These are phyloP conservation scores for Pseudogymnoascus sp. DNA, from an alignment of 2,329 filamentous ascomycete species.

Conservation along the genomic window DNA sequence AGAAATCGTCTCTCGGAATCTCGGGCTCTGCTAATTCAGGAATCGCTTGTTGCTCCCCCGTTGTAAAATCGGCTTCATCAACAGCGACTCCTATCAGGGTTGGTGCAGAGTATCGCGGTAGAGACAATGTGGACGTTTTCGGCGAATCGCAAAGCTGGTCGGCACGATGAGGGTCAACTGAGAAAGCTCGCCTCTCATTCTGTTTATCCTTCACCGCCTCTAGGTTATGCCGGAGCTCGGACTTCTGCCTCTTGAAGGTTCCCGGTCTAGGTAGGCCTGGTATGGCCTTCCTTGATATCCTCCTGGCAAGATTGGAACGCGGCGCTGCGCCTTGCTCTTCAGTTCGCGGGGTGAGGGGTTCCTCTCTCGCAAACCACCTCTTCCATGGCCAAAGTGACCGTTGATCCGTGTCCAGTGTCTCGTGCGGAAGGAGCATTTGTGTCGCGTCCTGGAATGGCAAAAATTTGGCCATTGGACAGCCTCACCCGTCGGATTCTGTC, in stretches of 20 bases:
- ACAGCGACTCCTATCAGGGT: slow-evolving; percentile 23
- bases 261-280: slow-evolving; percentile 69
- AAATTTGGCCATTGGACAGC: slow-evolving; percentile 4
- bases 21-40: slow-evolving; percentile 10
- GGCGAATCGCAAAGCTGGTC: slow-evolving; percentile 20
- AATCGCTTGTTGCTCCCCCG: slow-evolving; percentile 12
- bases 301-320: slow-evolving; percentile 22
- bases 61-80: slow-evolving; percentile 13
- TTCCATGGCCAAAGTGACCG: slow-evolving; percentile 27
- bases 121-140: slow-evolving; percentile 14
- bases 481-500: slow-evolving; percentile 6
- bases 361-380: slow-evolving; percentile 26
- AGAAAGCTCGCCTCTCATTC: slow-evolving; percentile 65
- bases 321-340: slow-evolving; percentile 15
- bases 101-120: slow-evolving; percentile 25
- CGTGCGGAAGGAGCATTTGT: slow-evolving; percentile 22
- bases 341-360: slow-evolving; percentile 16
- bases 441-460: slow-evolving; percentile 15
- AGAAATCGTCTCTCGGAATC: neutral
- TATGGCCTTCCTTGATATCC: slow-evolving; percentile 52
- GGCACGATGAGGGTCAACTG: slow-evolving; percentile 46
- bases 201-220: slow-evolving; percentile 56
- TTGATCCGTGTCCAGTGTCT: slow-evolving; percentile 24
- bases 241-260: slow-evolving; percentile 77
- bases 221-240: slow-evolving; percentile 69